Conservation (phyloP, 495 filamentous ascomycete species). For the Cercophora scortea region DNA sequence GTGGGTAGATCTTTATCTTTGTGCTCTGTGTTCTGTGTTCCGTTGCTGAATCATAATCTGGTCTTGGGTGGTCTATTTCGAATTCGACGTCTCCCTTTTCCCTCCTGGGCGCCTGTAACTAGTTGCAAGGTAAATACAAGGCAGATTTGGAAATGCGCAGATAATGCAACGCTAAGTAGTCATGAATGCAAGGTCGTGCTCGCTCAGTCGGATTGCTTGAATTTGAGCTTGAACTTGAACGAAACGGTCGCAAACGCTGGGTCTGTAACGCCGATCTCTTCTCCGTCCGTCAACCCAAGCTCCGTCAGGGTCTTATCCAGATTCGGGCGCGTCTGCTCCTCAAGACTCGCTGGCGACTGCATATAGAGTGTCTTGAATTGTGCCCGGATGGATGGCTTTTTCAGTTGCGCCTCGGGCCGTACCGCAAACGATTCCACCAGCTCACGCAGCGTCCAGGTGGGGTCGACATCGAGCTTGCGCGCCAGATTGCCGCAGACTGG, state of each 20-base stretch:
- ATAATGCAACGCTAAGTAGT: too few species aligned
- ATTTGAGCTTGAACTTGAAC: slow-evolving; percentile 62
- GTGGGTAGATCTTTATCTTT: too few species aligned
- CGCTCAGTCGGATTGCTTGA: slow-evolving; percentile 12
- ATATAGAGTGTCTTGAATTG: slow-evolving; percentile 83
- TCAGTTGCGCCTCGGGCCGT: slow-evolving; percentile 75
- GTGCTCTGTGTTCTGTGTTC: too few species aligned
- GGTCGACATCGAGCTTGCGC: slow-evolving; percentile 61
- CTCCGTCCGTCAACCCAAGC: slow-evolving; percentile 41
- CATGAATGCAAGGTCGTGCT: too few species aligned
- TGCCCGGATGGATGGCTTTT: slow-evolving; percentile 82
- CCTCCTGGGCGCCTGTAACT: too few species aligned
- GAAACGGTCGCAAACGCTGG: slow-evolving; percentile 62
- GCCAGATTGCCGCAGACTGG: slow-evolving; percentile 86
- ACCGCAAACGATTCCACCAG: slow-evolving; percentile 81
- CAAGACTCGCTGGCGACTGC: slow-evolving; percentile 70
- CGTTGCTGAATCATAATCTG: too few species aligned
- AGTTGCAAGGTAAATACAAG: too few species aligned
- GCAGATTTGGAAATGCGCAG: too few species aligned
- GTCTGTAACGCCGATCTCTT: slow-evolving; percentile 70
- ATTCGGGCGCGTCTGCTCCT: slow-evolving; percentile 75
- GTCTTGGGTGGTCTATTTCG: too few species aligned
- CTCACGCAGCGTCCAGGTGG: slow-evolving; percentile 65
- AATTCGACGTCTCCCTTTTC: too few species aligned
- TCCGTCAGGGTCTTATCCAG: slow-evolving; percentile 58